Base-by-base conservation (phyloP, 139 green algal species). In the Chlamydomonas sp. region DNA sequence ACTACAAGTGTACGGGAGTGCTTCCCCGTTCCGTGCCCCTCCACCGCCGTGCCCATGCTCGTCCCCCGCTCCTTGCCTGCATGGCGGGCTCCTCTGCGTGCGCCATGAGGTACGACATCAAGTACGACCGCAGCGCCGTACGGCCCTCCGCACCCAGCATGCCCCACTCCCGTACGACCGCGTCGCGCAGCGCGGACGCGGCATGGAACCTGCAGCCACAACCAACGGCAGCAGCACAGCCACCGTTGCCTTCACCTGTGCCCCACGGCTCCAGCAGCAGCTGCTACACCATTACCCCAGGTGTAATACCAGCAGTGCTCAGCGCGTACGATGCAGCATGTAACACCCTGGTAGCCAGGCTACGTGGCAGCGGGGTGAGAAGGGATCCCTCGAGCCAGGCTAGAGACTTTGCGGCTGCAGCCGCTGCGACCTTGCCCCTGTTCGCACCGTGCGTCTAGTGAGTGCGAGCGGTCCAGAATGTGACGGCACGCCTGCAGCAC, bases 131-230 rank as follows among this genome's bases (percentile, higher is more conserved):
- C 20, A 95, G 79, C n/a, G 49, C 77, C 2, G 58, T 67, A 71
- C 84, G 85, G 0, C 87, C 84, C 3, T 87, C 77, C 5, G 80
- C 63, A 4, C 77, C 61, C 12, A 92, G 78, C 17, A 78, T 14
- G 0, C 73, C 86, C 95, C 95, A 98, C 49, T 95, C 90, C 0
- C 93, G 85, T n/a, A 98, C 63, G 14, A 92, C 86, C 5, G 91
- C 88, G 63, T 97, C 91, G 0, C 93, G 90, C 63, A 97, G 83
- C 18, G 94, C 91, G 12, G 90, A 76, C n/a, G 92, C 89, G 2
- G 95, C 95, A 87, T 98, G 92, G 68, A 95, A 94, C 92, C 5
- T 89, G 80, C n/a, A 1, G 31, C 31, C 31, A 49, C 31, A 49
- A 49, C 31, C 31, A 49, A 49, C 31, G 31, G 76, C 16, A 58